These are phyloP conservation scores for Clarireedia monteithiana DNA, from an alignment of 2,329 filamentous ascomycete genomes.

Conservation along the genomic window DNA sequence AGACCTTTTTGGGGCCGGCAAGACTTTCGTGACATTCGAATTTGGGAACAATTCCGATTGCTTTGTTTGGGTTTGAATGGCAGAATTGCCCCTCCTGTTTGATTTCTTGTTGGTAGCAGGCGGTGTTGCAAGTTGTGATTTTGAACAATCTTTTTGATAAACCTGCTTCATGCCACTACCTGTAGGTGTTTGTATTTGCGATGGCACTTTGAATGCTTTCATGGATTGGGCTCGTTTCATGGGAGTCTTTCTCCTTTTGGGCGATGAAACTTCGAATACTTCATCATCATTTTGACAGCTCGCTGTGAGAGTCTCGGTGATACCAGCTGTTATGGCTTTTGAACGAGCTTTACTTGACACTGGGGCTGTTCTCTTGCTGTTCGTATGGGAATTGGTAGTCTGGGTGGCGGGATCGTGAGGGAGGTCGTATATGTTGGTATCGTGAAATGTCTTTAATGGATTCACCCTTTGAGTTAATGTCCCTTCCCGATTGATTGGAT, in stretches of 20 bases:
- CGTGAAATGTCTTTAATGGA: slow-evolving; percentile 11
- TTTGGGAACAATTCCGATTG: slow-evolving; percentile 17
- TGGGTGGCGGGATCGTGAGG: slow-evolving; percentile 4
- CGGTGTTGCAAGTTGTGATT: slow-evolving; percentile 13
- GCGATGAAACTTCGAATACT: neutral
- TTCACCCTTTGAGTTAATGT: slow-evolving; percentile 11
- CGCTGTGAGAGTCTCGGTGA: neutral
- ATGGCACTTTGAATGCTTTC: slow-evolving; percentile 1
- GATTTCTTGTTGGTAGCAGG: slow-evolving; percentile 11
- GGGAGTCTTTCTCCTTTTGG: neutral
- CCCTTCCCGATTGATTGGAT: slow-evolving; percentile 15
- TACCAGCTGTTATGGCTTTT: slow-evolving; percentile 14
- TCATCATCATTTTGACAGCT: neutral
- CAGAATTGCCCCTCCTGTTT: slow-evolving; percentile 7
- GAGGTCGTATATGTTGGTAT: slow-evolving; percentile 14
- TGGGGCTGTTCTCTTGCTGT: slow-evolving; percentile 8
- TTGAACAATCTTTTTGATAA: neutral
- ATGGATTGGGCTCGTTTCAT: neutral
- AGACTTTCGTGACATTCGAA: slow-evolving; percentile 20
- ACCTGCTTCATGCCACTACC: neutral
- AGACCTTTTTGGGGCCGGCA: slow-evolving; percentile 4
- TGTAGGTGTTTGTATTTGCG: neutral
- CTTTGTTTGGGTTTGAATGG: slow-evolving; percentile 4
- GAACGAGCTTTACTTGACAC: slow-evolving; percentile 7
- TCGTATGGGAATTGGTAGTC: neutral